Conservation (phyloP, 2,329 filamentous ascomycete genomes). For the Apiospora koreana region DNA sequence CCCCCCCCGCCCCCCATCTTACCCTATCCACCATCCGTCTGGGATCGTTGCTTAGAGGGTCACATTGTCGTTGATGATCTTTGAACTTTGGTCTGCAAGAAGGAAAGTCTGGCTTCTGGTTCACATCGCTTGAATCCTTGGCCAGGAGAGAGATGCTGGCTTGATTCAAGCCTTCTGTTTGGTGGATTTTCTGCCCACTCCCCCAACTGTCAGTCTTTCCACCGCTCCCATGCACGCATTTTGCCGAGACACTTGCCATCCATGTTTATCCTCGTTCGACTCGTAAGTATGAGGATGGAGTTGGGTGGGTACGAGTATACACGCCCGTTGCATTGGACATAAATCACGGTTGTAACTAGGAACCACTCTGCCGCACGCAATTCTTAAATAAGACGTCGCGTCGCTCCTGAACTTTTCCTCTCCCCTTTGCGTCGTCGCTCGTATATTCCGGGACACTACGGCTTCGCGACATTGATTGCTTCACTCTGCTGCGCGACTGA, state of each 20-base stretch:
- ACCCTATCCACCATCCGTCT: not conserved
- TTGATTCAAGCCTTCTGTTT: not conserved
- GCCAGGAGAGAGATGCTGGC: not conserved
- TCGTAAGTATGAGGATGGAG: not conserved
- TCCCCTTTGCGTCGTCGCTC: not conserved
- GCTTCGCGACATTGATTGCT: too few relatives aligned
- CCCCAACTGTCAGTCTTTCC: constrained; percentile 9
- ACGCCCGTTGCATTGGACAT: not conserved
- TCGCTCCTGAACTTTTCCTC: too few relatives aligned
- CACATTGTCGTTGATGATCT: not conserved
- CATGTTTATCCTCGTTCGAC: not conserved
- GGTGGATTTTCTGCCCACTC: not conserved
- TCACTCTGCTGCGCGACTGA: not conserved
- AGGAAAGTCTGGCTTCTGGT: not conserved
- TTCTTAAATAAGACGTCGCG: not conserved
- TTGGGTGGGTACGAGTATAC: not conserved
- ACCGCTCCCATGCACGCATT: constrained; percentile 19
- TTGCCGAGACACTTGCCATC: constrained; percentile 18
- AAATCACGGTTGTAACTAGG: not conserved
- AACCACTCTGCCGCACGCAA: not conserved
- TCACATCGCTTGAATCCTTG: not conserved
- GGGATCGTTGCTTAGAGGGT: not conserved
- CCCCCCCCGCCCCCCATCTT: too few relatives aligned
- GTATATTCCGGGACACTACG: not conserved
- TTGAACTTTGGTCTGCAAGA: not conserved